Base-by-base conservation (phyloP, 805 yeast genomes). In the Cyberlindnera saturnus region DNA sequence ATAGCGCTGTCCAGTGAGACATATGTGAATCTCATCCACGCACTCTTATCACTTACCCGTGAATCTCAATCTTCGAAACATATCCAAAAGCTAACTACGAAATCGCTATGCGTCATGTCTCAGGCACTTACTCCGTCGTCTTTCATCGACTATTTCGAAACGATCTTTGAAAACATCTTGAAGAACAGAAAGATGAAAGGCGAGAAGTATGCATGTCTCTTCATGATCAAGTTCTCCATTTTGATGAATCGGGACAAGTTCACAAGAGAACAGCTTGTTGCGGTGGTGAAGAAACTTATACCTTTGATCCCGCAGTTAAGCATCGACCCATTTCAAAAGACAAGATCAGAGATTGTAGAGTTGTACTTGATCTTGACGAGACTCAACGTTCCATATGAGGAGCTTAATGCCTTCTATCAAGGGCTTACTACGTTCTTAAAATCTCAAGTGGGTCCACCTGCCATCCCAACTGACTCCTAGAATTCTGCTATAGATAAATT, bases 31-130 rank as follows among this genome's bases (percentile, higher is more conserved):
- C 39, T 56, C 18, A 5, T 55, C 3, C 59, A 57, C 35, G 23
- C 47, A 3, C 44, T 57, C 29, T 41, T 57, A 0, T 54, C 59
- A 6, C 46, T 56, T 34, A 55, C 59, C 2, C 46, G 50, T 28
- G 36, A 50, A 5, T 48, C 57, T 5, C 56, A 49, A 15, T 37
- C 53, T 3, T 38, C 47, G 1, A 42, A 37, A 15, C 42, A 50
- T 20, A 47, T 53, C 1, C 35, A 40, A 11, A 47, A 41, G 6
- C 32, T 53, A 30, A 37, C 55, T 2, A 32, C 33, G 5, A 57
- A 57, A 34, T 53, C 61, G 4, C 42, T 57, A 15, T 56, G 62
- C 23, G 38, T 56, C 18, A 58, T 58, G 55, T 38, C 51, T 9
- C 53, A 50, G 31, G 43, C 60, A 4, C 40, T 58, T 6, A 44